Evolutionary conservation across 1,139 yeast genomes (phyloP), one percentile per base, ranked within the genome.

Genomic region (Pneumocystis murina): DNA sequence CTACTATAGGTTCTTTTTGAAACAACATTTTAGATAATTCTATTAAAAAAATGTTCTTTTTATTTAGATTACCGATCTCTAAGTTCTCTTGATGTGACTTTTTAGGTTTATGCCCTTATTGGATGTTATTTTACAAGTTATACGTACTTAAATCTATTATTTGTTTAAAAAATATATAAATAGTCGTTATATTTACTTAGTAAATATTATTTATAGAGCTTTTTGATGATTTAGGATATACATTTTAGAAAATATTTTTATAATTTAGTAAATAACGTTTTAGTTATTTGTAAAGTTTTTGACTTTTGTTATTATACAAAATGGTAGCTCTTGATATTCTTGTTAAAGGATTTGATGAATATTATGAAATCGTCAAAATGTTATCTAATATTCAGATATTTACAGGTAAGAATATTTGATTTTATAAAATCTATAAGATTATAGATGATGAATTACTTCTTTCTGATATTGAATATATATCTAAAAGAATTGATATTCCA

Each of bases 1-100:
- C 17, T 60, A 33, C 71, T 48, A 63, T 62, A 59, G 35, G 58
- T 43, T 20, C 58, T 39, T 64, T 12, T 24, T 48, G 55, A 20
- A 16, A n/a, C 6, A 24, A 20, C 55, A 48, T 48, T 48, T 48
- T 48, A 48, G 10, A 17, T 17, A 41, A 41, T 41, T 48, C 12
- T 48, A 24, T 41, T 24, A 10, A 48, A 48, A 24, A 48, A 8
- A 24, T 20, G 24, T 8, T 24, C 12, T 24, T 24, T 24, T 10
- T 41, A 7, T 41, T 41, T 10, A 17, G 28, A n/a, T n/a, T 7
- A 33, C 35, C 35, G 35, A 33, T 7, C 35, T 33, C 8, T 28
- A 10, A 10, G 3, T 48, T 24, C 10, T 7, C 7, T 7, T 14
- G 55, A 24, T 24, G 55, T 48, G 55, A 48, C 55, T 12, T 24